phyloP scores from a whole-genome alignment of 306 rosid genomes.

The Trifolium subterraneum region DNA sequence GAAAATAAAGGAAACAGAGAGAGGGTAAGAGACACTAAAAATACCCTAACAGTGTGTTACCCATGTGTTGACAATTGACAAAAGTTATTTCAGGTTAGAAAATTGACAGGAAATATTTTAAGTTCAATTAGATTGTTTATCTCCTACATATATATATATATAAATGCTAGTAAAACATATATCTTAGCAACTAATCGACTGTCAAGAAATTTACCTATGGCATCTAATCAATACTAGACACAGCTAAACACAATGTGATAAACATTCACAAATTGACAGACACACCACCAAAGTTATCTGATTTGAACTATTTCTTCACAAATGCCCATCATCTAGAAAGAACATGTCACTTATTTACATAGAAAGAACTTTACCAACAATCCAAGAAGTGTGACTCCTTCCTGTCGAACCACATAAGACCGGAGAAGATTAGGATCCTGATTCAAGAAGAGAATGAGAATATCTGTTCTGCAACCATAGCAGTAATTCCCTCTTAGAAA shows the following conservation, averaged over 20 bases:
- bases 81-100: neutral
- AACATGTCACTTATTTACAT: slow-evolving; percentile 15
- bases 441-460: slow-evolving; percentile 90
- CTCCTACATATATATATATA: neutral
- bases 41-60: neutral
- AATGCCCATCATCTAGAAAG: slow-evolving; percentile 13
- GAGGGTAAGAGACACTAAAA: neutral
- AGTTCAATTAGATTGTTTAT: neutral
- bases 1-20: slow-evolving; percentile 9
- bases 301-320: slow-evolving; percentile 17
- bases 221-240: neutral
- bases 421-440: slow-evolving; percentile 93
- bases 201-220: too few relatives aligned
- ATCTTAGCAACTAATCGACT: neutral
- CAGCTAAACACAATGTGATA: too few relatives aligned
- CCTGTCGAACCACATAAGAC: slow-evolving; percentile 82
- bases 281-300: neutral
- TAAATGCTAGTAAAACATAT: neutral
- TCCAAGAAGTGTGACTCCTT: slow-evolving; percentile 83
- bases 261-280: neutral
- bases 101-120: neutral
- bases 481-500: slow-evolving; percentile 52
- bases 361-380: slow-evolving; percentile 62
- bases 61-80: neutral
- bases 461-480: slow-evolving; percentile 96